phyloP scores from a whole-genome alignment of 768 basidiomycete species.

The Kwoniella mangroviensis region DNA sequence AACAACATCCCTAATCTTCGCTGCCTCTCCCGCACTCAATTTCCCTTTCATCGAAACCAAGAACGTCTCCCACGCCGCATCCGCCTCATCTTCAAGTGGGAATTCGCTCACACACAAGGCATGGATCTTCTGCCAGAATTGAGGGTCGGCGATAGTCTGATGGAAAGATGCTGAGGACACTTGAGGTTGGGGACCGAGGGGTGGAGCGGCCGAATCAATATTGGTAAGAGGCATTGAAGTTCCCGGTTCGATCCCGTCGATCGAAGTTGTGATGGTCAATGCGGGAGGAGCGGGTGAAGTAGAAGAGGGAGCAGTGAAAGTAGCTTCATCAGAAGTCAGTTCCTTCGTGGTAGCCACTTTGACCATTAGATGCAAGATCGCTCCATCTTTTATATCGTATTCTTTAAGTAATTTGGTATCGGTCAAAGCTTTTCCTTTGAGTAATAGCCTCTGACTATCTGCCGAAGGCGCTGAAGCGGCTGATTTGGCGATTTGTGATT shows the following conservation, averaged over 20 bases:
- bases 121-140: conserved; percentile 76
- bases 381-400: conserved; percentile 79
- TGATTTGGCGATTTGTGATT: conserved; percentile 69
- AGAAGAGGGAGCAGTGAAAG: conserved; percentile 32
- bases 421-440: conserved; percentile 92
- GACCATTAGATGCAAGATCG: conserved; percentile 82
- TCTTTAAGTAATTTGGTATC: conserved; percentile 89
- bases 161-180: conserved; percentile 64
- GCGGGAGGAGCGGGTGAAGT: conserved; percentile 37
- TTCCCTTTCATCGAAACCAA: conserved; percentile 78
- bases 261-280: conserved; percentile 49
- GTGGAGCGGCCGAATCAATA: conserved; percentile 59
- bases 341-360: conserved; percentile 65
- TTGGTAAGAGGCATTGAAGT: conserved; percentile 63
- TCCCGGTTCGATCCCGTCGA: conserved; percentile 39
- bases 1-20: conserved; percentile 85
- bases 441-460: conserved; percentile 79
- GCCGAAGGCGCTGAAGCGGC: conserved; percentile 71
- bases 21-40: conserved; percentile 83
- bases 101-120: conserved; percentile 73
- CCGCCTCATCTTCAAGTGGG: conserved; percentile 67
- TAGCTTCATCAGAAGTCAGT: conserved; percentile 21
- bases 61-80: conserved; percentile 82
- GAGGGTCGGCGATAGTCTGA: conserved; percentile 71
- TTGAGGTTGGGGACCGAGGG: conserved; percentile 49